phyloP scores from a whole-genome alignment of 768 basidiomycete species.

The Leccinum variicolor region DNA sequence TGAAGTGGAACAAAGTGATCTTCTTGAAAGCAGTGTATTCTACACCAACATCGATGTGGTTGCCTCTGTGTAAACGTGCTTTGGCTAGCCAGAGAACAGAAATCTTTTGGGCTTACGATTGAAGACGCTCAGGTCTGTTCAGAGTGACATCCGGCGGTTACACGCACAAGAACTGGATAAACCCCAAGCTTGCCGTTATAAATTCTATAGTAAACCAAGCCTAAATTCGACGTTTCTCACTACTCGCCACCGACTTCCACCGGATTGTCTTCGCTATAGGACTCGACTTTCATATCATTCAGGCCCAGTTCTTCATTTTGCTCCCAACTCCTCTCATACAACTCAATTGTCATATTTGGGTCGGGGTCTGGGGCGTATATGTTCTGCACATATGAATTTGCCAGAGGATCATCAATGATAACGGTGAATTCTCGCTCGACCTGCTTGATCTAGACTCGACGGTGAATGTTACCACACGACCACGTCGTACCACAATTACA shows the following conservation, averaged over 20 bases:
- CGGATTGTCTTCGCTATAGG: conserved; percentile 17
- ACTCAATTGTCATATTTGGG: conserved; percentile 83
- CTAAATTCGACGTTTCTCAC: conserved; percentile 2
- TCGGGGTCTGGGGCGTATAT: conserved; percentile 97
- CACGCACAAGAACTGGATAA: background rate
- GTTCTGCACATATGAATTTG: conserved; percentile 95
- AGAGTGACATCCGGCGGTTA: background rate
- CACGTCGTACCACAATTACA: background rate
- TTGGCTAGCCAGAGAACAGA: background rate
- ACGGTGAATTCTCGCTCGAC: conserved; percentile 83
- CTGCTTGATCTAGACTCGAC: conserved; percentile 58
- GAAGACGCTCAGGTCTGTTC: background rate
- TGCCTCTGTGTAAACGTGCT: background rate
- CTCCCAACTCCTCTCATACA: conserved; percentile 80
- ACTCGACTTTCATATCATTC: conserved; percentile 83
- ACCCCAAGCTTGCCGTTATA: background rate
- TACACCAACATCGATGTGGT: background rate
- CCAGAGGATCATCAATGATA: conserved; percentile 92
- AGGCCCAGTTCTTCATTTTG: conserved; percentile 96
- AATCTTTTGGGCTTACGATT: too few species aligned
- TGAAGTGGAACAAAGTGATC: background rate
- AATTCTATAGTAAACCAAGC: background rate
- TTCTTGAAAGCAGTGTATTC: background rate
- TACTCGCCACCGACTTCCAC: background rate
- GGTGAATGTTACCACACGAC: background rate